Evolutionary conservation across 2,329 filamentous ascomycete genomes (phyloP), one percentile per base, ranked within the genome.

Genomic region (Stromatinia cepivora): DNA sequence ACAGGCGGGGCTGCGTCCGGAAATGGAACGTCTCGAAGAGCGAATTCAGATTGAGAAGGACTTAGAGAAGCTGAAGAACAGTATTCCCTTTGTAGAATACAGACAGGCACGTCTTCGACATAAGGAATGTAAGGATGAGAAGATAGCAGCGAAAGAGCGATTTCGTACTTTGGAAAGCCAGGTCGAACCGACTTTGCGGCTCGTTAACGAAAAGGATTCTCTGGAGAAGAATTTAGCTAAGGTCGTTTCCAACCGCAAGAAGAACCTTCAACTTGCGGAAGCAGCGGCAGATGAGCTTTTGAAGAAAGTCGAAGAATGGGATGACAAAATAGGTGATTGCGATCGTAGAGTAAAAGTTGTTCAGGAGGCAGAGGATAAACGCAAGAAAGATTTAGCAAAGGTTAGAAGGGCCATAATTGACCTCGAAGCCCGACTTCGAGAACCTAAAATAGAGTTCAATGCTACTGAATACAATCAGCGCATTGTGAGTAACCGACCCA

Each of bases 11-110:
- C 87, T 96, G 57, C 88, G 92, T 75, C 89, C 87, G 13, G 94
- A 97, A 76, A 93, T 98, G 34, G 90, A 96, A 75, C 89, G 92
- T 72, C 85, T 95, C 76, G 87, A 88, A 62, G 90, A 98, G 78
- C 87, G 93, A 69, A 87, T 90, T 68, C 84, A 87, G 66, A 87
- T 93, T 63, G 83, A 90, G 75, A 81, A 86, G 66, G 87, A 86
- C 69, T 84, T 94, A 6, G 81, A 85, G 36, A 83, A 90, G 59
- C 83, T 97, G 58, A 84, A 90, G 72, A 86, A 85, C 48, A 85
- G 87, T 36, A 85, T 89, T 52, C 87, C 91, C 0, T 82, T 93
- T 50, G 85, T 90, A 28, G 82, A 86, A 71, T 94, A 92, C 76
- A 83, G 82, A 45, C 82, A 86, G 42, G 82, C 87, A 1, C 84